These are phyloP conservation scores for Tylopilus sp. DNA, from an alignment of 768 basidiomycete genomes.

Conservation along the genomic window DNA sequence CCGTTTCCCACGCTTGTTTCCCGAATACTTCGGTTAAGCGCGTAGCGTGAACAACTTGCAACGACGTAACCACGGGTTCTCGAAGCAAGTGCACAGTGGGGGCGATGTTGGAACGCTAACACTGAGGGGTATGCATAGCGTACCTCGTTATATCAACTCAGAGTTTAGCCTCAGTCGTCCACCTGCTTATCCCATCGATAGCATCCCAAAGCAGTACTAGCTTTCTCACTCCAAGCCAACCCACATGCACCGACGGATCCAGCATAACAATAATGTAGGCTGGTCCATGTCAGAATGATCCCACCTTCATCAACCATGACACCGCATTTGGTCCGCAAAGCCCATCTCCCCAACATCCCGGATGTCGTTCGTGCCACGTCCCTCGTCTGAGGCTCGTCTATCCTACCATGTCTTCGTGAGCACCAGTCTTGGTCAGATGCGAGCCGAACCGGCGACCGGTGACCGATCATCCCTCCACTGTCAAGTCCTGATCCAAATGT, in stretches of 20 bases:
- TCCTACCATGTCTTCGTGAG: background rate
- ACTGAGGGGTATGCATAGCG: slow-evolving; percentile 2
- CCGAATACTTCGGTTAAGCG: slow-evolving; percentile 14
- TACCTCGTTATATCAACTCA: background rate
- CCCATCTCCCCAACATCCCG: background rate
- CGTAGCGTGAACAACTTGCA: background rate
- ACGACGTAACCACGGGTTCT: background rate
- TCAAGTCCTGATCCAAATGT: background rate
- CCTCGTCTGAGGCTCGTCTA: background rate
- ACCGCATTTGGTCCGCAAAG: background rate
- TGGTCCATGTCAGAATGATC: background rate
- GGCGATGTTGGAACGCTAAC: slow-evolving; percentile 1
- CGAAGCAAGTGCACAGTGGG: background rate
- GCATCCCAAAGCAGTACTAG: background rate
- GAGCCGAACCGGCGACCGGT: slow-evolving; percentile 1
- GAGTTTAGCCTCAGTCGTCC: slow-evolving; percentile 7
- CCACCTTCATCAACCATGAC: background rate
- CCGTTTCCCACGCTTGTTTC: slow-evolving; percentile 23
- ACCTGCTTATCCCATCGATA: background rate
- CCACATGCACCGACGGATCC: background rate
- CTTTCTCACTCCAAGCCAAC: background rate
- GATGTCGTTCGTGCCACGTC: background rate
- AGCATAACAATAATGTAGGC: background rate
- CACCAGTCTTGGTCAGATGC: background rate
- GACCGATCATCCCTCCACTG: background rate